phyloP scores from a whole-genome alignment of 148 eudicot species.

The Spergularia bocconei region DNA sequence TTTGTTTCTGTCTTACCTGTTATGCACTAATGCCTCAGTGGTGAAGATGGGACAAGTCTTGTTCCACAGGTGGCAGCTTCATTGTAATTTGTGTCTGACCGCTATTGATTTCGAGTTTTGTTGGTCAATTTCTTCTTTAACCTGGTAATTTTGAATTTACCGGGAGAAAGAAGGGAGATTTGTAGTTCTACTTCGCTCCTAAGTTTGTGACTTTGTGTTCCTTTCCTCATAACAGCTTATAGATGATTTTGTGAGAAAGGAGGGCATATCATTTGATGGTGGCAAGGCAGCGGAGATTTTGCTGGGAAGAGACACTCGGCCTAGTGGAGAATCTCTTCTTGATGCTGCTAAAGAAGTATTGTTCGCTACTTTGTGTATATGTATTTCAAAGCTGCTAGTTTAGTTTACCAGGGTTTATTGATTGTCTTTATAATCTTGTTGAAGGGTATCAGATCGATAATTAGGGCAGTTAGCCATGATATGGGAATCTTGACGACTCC shows the following conservation, averaged over 20 bases:
- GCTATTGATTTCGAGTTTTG: background rate
- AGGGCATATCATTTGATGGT: slow-evolving; percentile 55
- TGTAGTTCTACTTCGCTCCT: background rate
- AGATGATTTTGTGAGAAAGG: slow-evolving; percentile 70
- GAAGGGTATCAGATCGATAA: slow-evolving; percentile 73
- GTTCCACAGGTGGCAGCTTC: background rate
- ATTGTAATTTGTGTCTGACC: background rate
- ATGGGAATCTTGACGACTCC: slow-evolving; percentile 92
- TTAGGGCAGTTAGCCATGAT: slow-evolving; percentile 59
- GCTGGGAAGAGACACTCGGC: slow-evolving; percentile 95
- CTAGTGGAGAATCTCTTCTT: slow-evolving; percentile 80
- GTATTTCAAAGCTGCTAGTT: background rate
- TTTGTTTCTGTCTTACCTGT: background rate
- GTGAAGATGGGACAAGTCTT: background rate
- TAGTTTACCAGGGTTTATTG: slow-evolving; percentile 1
- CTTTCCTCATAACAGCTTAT: slow-evolving; percentile 51
- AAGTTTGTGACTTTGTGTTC: background rate
- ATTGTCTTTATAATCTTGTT: slow-evolving; percentile 23
- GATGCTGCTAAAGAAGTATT: slow-evolving; percentile 89
- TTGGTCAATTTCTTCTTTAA: background rate
- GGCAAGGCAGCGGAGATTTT: slow-evolving; percentile 47
- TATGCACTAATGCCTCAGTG: background rate
- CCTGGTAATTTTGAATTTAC: background rate
- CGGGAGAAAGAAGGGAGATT: background rate
- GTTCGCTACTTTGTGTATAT: slow-evolving; percentile 8